Base-by-base conservation (phyloP, 306 rosid species). In the Acmispon strigosus region DNA sequence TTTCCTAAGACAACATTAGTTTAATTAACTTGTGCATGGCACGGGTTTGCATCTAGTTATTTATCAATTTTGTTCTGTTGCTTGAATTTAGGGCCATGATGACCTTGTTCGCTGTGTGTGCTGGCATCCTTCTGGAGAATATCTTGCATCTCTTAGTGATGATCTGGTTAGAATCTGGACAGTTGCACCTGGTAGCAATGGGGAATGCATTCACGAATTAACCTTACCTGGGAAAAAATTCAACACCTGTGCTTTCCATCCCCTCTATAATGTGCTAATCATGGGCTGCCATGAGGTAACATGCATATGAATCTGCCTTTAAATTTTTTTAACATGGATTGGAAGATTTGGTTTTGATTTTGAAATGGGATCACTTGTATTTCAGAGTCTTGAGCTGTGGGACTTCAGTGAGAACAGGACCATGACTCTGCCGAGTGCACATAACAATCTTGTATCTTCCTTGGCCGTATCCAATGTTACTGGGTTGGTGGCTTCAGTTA, bases 101-200 rank as follows among this genome's bases (percentile, higher is more conserved):
- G 79, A 24, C 45, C 4, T 0, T 47, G 82, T 92, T 69, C 90
- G 69, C 29, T 83, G 88, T 2, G 82, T 88, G 53, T 84, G 96
- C 81, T 92, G 98, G 96, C 86, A 92, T 73, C 59, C 78, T 19
- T 71, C 86, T 14, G 98, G 96, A 3, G 82, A 85, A 36, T 82
- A 75, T 81, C 53, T 93, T 17, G 94, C 98, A 27, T 90, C 98
- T 41, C 82, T 87, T 55, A 87, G 97, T 50, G 87, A 86, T 50
- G 88, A 87, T 65, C 15, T 79, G 78, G 87, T 85, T 14, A 83
- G 77, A 78, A 80, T 93, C 37, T 90, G 96, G 97, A 56, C 44
- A 9, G 69, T 90, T 55, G 84, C 83, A 48, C 78, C 92, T 19
- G 72, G 83, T 37, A 5, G 61, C 75, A 75, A 82, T 69, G 91